These are phyloP conservation scores for Vanrija sp. DNA, from an alignment of 1,284 basidiomycete species.

Conservation along the genomic window DNA sequence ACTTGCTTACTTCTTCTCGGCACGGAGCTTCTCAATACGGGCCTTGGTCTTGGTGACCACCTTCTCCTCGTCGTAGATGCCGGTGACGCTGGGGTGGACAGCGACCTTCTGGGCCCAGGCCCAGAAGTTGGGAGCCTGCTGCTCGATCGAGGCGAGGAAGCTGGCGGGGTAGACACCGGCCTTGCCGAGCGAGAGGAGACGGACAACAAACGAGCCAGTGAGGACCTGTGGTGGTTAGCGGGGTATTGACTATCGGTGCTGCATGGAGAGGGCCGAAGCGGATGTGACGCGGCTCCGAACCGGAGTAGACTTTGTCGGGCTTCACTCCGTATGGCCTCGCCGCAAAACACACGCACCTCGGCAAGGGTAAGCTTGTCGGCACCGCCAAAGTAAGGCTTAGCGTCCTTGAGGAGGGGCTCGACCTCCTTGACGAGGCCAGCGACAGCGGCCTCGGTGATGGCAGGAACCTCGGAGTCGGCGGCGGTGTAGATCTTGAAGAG, in stretches of 20 bases:
- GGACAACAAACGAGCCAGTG: conserved; percentile 10
- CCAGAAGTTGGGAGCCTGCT: conserved; percentile 4
- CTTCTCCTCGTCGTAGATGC: conserved; percentile 1
- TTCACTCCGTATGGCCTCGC: background rate
- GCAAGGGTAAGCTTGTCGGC: conserved; percentile 8
- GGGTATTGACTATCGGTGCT: no score
- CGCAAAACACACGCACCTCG: conserved; percentile 3
- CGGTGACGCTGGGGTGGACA: conserved; percentile 9
- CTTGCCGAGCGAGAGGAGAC: conserved; percentile 1
- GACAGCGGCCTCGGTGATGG: background rate
- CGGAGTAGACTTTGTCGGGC: background rate
- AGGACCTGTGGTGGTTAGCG: conserved; percentile 1
- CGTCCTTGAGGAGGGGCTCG: conserved; percentile 7
- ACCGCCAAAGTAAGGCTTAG: conserved; percentile 9
- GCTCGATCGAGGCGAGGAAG: background rate
- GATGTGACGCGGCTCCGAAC: no score
- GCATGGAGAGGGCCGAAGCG: no score
- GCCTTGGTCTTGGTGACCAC: background rate
- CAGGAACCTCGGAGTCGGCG: background rate
- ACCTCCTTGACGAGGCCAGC: conserved; percentile 6
- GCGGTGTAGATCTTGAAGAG: conserved; percentile 2
- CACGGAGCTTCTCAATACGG: background rate
- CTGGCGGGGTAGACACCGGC: background rate
- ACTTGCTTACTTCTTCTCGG: no score
- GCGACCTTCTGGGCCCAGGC: conserved; percentile 6